Base-by-base conservation (phyloP, 1,284 basidiomycete genomes). In the Cutaneotrichosporon cutaneum region DNA sequence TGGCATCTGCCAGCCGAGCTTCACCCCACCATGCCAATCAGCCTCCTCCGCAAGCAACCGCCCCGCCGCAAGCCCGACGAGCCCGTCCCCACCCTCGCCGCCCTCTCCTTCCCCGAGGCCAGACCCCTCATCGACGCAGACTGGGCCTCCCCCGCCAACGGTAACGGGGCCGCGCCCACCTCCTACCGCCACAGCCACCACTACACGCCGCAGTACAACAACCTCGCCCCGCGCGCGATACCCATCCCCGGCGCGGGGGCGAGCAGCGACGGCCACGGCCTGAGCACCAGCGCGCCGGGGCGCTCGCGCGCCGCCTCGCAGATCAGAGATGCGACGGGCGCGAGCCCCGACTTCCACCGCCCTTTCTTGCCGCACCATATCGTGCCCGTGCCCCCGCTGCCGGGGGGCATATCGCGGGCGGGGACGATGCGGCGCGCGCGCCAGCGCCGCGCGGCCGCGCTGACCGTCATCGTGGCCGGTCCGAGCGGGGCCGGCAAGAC, bases 401-500 rank as follows among this genome's bases (percentile, higher is more conserved):
- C 61, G 26, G 14, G 48, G 11, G 56, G 47, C 4, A n/a, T 58
- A 2, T 39, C 44, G 33, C 45, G 56, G 3, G 56, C 56, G 6
- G 56, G 56, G 16, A 56, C 52, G 35, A 35, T 50, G 45, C 58
- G 53, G 51, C 57, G 53, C 18, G 57, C 54, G 51, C 16, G 55
- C 26, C 22, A 60, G 47, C 69, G 63, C 13, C 67, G 63, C 22
- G 55, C 58, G 47, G 68, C 66, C 1, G 66, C 61, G 54, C 61
- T 78, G 21, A 77, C 76, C 32, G 62, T 77, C 4, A 66, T 74
- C 22, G 70, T 78, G 5, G 75, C 69, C 6, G 76, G 76, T 14
- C 70, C 74, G 4, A 72, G 67, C 44, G 68, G 68, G 4, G 62
- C 68, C 0, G 76, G 76, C 16, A 78, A 78, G 66, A 76, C 74